Evolutionary conservation across 2,329 filamentous ascomycete genomes (phyloP), one percentile per base, ranked within the genome.

Genomic region (Epicoccum sorghinum): DNA sequence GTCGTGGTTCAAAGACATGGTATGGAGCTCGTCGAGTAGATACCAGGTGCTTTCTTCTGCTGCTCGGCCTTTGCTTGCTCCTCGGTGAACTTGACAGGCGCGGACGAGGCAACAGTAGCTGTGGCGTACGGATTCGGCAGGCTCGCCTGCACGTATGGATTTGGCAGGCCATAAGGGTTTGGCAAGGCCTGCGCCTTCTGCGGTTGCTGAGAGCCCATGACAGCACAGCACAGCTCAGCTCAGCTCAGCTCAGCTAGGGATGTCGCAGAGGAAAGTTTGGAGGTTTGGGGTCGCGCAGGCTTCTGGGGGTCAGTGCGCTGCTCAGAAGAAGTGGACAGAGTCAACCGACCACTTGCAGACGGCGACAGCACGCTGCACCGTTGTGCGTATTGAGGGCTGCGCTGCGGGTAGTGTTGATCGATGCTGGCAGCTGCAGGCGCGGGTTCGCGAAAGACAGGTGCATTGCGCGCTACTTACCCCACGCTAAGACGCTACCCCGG

Each of bases 21-120:
- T 56, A 45, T 49, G 58, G 62, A 62, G 53, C 52, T 60, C 51
- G 45, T 60, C 58, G 59, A 58, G 55, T 67, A 68, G 63, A 59
- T 73, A 73, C 69, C 69, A 63, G 67, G 60, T 66, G 58, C 58
- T 65, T 71, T 71, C 60, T 68, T 69, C 53, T 59, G 65, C 56
- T 59, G 65, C 52, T 70, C 68, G 38, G 66, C 61, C 57, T 67
- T 72, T 56, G 60, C 66, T 55, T 70, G 66, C 55, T 70, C 67
- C 42, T 69, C 66, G 7, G 65, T 61, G 52, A 60, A 65, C 24
- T 59, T 62, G 59, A 66, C 65, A 55, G 67, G 68, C 52, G 66
- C 61, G 56, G 64, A 64, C 39, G 66, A 65, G 47, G 60, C 61
- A 37, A 69, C 65, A 35, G 68, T 65, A 14, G 60, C 66, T 36